Base-by-base conservation (phyloP, 257 asterid genomes). In the Scutellaria baicalensis region DNA sequence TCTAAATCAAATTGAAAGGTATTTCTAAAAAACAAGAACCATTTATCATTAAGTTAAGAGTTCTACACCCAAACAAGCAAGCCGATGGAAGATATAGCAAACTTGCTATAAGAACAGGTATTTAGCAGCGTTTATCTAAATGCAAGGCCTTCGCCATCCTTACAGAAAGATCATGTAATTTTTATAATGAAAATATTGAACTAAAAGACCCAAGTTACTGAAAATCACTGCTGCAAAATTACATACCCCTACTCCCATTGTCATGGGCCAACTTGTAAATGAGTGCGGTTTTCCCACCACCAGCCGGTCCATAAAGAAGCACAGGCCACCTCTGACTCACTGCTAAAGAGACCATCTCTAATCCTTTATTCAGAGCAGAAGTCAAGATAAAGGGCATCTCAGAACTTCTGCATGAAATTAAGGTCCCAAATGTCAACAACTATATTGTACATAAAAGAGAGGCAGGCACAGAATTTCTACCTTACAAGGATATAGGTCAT, bases 301-400 rank as follows among this genome's bases (percentile, higher is more conserved):
- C 97, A 62, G 97, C 83, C 35, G 97, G 97, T 58, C 99, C 97
- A 74, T 86, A 86, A 42, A 94, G 88, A 80, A 94, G 97, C 78
- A 94, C 93, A 52, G 99, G 97, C 95, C 97, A 89, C 70, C 95
- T 84, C 78, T 94, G 95, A 81, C 85, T 89, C 79, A 91, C 85
- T 47, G 97, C 97, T 74, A 89, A 71, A 44, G 80, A 75, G 64
- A 88, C 91, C 96, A 91, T 86, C 87, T 88, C 90, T 86, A 81
- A 86, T 77, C 93, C 76, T 81, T 83, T 86, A 57, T 64, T 77
- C 76, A 88, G 71, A 50, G 86, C 80, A 70, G 92, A 75, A 13
- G 97, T 91, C 81, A 91, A 59, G 68, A 91, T 27, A 71, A 91
- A 91, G 13, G 92, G 95, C 71, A 55, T 83, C 69, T 78, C 81